Percentiles rank a stretch among this genome's conserved stretches.
phyloP scores from a whole-genome alignment of 2,329 filamentous ascomycete species.

The Gremmenia infestans region DNA sequence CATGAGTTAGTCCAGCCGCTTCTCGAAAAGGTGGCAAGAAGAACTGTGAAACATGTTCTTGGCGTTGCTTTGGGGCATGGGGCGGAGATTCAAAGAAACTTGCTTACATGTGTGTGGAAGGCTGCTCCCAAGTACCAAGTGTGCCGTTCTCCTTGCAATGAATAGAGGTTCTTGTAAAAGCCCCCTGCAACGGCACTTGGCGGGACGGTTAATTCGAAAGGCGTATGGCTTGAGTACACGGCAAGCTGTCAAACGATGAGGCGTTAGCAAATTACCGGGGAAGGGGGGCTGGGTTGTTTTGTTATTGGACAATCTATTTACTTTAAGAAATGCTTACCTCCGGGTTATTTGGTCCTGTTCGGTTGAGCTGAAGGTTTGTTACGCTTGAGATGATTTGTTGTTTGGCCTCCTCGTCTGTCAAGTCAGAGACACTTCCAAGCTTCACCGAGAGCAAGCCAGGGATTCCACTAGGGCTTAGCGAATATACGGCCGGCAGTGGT shows the following conservation, averaged over 20 bases:
- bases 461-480: conserved; percentile 19
- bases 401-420: conserved; percentile 13
- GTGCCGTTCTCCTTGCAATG: conserved; percentile 39
- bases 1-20: too few relatives aligned
- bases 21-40: too few relatives aligned
- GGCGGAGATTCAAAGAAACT: too few relatives aligned
- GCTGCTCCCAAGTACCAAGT: conserved; percentile 43
- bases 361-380: conserved; percentile 4
- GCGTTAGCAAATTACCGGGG: neutral
- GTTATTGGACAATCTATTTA: neutral
- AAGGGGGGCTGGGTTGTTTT: neutral
- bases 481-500: conserved; percentile 30
- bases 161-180: conserved; percentile 38
- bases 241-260: conserved; percentile 1
- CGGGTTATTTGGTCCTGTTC: neutral
- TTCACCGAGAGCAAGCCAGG: conserved; percentile 10
- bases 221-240: conserved; percentile 15
- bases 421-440: conserved; percentile 10
- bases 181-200: conserved; percentile 34
- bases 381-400: conserved; percentile 13
- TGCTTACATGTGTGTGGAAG: too few relatives aligned
- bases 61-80: too few relatives aligned
- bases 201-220: conserved; percentile 25
- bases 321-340: neutral
- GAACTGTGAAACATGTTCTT: too few relatives aligned